Percentiles rank a stretch among this genome's conserved stretches.
Conservation (phyloP, 1,284 basidiomycete genomes). For the Wolfiporia cocos region DNA sequence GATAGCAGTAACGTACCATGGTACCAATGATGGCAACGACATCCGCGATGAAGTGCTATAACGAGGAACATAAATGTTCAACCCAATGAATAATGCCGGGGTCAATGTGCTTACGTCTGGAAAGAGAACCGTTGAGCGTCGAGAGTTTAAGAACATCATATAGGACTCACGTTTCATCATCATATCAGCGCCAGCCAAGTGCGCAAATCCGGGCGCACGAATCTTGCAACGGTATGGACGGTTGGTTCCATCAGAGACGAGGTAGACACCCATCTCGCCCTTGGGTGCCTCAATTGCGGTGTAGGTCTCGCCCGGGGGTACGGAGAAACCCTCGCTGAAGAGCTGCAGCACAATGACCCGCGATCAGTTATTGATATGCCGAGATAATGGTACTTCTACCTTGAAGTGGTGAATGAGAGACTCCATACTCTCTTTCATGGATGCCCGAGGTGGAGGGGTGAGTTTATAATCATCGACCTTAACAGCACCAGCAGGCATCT, state of each 20-base stretch:
- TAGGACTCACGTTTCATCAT: conserved; percentile 80
- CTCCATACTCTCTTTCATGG: conserved; percentile 99
- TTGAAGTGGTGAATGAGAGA: conserved; percentile 98
- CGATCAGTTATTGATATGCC: no score
- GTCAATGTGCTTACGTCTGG: conserved; percentile 62
- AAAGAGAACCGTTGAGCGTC: no score
- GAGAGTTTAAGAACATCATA: no score
- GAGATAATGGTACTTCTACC: conserved; percentile 28
- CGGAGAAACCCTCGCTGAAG: conserved; percentile 96
- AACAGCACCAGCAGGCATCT: conserved; percentile 91
- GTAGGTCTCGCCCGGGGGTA: conserved; percentile 98
- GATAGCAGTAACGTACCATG: conserved; percentile 53
- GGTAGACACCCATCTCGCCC: conserved; percentile 97
- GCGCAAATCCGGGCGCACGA: conserved; percentile 90
- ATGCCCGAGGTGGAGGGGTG: conserved; percentile 92
- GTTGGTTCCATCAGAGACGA: conserved; percentile 92
- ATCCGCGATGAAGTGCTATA: conserved; percentile 84
- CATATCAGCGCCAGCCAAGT: conserved; percentile 89
- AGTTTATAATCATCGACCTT: conserved; percentile 99
- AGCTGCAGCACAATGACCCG: conserved; percentile 45
- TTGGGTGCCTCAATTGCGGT: conserved; percentile 97
- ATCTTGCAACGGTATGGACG: conserved; percentile 94
- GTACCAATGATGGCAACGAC: conserved; percentile 93
- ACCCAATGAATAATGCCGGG: no score
- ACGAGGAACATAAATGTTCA: conserved; percentile 23